Conservation (phyloP, 768 basidiomycete genomes). For the Baorangia bicolor region DNA sequence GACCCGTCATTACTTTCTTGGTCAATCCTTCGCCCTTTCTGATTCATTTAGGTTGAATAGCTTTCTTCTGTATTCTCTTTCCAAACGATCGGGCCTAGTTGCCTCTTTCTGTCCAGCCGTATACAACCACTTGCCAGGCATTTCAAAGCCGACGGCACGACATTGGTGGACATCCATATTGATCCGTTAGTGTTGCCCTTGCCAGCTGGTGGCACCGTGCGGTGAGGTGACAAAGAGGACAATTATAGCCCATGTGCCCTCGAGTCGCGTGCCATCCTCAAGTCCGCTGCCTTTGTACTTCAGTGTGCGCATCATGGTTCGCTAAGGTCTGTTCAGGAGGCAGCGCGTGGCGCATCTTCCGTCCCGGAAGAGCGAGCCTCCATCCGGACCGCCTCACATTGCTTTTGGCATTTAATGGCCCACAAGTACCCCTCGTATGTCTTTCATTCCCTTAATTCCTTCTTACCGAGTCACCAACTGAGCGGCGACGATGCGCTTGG, state of each 20-base stretch:
- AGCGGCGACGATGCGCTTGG: slow-evolving; percentile 17
- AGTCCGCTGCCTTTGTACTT: neutral
- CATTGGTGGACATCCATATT: neutral
- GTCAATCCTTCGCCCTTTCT: neutral
- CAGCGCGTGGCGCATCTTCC: neutral
- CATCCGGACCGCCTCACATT: slow-evolving; percentile 5
- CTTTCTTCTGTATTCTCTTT: neutral
- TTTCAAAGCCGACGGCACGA: neutral
- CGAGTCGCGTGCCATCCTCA: neutral
- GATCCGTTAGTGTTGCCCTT: neutral
- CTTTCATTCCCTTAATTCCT: slow-evolving; percentile 1
- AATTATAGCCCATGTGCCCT: neutral
- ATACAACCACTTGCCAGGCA: neutral
- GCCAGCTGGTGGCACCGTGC: neutral
- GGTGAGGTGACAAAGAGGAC: slow-evolving; percentile 1
- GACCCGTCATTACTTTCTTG: neutral
- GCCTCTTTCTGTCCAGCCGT: neutral
- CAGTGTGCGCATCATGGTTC: neutral
- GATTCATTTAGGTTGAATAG: neutral
- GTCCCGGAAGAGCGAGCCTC: neutral
- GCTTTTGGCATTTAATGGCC: slow-evolving; percentile 18
- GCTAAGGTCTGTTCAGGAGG: neutral
- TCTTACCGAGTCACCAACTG: neutral
- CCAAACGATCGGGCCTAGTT: neutral
- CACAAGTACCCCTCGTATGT: neutral